Base-by-base conservation (phyloP, 2,329 filamentous ascomycete genomes). In the Penicillium sp. region DNA sequence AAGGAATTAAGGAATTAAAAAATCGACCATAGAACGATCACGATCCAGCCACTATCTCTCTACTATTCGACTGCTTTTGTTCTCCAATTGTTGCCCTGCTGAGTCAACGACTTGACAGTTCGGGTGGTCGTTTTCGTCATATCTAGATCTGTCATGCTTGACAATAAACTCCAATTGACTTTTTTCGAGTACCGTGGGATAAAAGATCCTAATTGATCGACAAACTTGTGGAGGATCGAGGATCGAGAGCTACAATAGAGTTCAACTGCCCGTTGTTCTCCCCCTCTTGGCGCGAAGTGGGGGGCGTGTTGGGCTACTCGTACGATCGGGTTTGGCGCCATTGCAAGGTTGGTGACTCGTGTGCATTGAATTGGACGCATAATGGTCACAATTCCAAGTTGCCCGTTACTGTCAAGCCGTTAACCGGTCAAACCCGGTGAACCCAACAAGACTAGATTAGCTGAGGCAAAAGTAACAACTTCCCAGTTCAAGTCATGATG, bases 401-500 rank as follows among this genome's bases (percentile, higher is more conserved):
- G 8, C 24, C 24, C 24, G 24, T 27, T 6, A 27, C 5, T 27
- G 8, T 27, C 8, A 2, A 34, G 32, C 18, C 18, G 18, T 34
- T 34, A 34, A 4, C 32, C 11, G 32, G n/a, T 46, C 29, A 46
- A 31, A 16, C 9, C 14, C 50, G 50, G 45, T 52, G 47, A 46
- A 22, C 36, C 16, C n/a, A 49, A 40, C 5, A 7, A 27, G 24
- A 27, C 24, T 27, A 27, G 24, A 27, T 27, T 27, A 27, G 8
- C 8, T 27, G 24, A 7, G 42, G 8, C n/a, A 18, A 34, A 9
- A 34, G 43, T 2, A 22, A n/a, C 8, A 44, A 18, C 21, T 22
- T 29, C n/a, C 31, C 10, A 22, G 34, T 34, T 40, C 13, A 36
- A 49, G 59, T 63, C 54, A 62, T 63, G 60, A 63, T 56, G 59